Evolutionary conservation across 2,329 filamentous ascomycete species (phyloP).

Genomic region (Botrytis paeoniae): DNA sequence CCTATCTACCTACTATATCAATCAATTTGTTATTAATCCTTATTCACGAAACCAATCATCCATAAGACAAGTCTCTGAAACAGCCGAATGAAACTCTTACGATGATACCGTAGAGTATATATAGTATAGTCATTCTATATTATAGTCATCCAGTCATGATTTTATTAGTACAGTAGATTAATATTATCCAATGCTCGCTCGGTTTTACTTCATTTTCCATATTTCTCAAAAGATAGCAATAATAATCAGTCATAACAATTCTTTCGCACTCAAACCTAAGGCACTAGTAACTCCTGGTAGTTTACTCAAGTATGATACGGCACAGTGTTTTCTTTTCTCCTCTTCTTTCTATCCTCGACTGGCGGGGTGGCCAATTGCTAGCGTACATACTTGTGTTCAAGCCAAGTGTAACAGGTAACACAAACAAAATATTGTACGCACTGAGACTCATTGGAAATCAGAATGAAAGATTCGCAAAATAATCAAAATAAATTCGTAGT

Average conservation of each 20-base stretch:
- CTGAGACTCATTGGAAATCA: background rate
- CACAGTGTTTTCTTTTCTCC: background rate
- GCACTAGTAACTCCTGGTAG: background rate
- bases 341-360: background rate
- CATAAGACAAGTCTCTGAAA: background rate
- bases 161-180: background rate
- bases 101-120: background rate
- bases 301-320: background rate
- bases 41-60: background rate
- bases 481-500: background rate
- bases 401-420: background rate
- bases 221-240: background rate
- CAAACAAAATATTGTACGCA: background rate
- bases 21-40: background rate
- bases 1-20: background rate
- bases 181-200: background rate
- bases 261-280: background rate
- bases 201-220: background rate
- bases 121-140: background rate
- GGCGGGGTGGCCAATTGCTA: background rate
- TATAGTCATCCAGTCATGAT: background rate
- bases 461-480: background rate
- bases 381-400: background rate
- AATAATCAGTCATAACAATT: background rate
- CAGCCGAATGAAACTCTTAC: background rate